Conservation (phyloP, 1,139 yeast species). For the Saccharomyces pastorianus region DNA sequence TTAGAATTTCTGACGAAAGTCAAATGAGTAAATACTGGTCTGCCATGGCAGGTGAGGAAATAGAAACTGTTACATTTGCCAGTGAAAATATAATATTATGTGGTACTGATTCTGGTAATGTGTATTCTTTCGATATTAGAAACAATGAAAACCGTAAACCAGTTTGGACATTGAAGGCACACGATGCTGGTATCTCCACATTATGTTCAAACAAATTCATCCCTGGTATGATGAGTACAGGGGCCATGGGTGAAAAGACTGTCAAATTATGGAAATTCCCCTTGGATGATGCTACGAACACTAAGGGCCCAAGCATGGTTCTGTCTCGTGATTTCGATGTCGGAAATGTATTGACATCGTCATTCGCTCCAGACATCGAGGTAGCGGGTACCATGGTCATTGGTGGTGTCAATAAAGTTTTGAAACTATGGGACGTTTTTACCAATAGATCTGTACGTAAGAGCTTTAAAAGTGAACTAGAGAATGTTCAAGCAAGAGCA, state of each 20-base stretch:
- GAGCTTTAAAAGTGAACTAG: constrained; percentile 54
- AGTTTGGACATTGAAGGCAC: constrained; percentile 94
- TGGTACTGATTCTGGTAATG: constrained; percentile 87
- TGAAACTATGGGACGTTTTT: constrained; percentile 90
- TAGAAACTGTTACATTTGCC: constrained; percentile 74
- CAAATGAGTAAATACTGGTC: constrained; percentile 56
- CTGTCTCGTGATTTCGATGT: constrained; percentile 88
- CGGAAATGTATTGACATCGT: constrained; percentile 79
- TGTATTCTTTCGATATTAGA: constrained; percentile 84
- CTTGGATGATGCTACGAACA: constrained; percentile 26
- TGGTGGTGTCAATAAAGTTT: constrained; percentile 80
- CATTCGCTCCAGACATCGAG: constrained; percentile 83
- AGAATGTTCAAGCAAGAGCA: constrained; percentile 47
- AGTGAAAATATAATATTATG: constrained; percentile 66
- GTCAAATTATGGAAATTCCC: constrained; percentile 84
- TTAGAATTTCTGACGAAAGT: constrained; percentile 61
- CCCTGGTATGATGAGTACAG: constrained; percentile 72
- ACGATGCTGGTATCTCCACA: constrained; percentile 85
- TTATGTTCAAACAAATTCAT: constrained; percentile 61
- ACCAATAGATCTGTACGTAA: constrained; percentile 71
- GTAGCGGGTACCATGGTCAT: constrained; percentile 75
- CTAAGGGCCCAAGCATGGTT: constrained; percentile 75
- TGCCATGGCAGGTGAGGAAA: constrained; percentile 65
- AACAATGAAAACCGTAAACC: constrained; percentile 49
- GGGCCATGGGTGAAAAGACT: constrained; percentile 84